Evolutionary conservation across 2,329 filamentous ascomycete species (phyloP).

Genomic region (Pseudogymnoascus sp.): DNA sequence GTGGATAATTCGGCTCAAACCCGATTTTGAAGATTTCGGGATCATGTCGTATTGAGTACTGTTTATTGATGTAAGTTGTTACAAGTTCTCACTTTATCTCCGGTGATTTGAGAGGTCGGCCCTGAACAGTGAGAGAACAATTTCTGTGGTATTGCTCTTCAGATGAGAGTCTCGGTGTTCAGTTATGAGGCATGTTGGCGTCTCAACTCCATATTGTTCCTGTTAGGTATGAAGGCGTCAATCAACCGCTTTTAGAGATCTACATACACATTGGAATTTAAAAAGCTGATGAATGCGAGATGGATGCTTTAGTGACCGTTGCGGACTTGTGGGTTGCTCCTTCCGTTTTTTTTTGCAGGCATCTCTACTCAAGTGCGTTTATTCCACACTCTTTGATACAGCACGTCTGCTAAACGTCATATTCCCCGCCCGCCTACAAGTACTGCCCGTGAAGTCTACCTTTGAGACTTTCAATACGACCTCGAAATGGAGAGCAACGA

Average conservation of each 20-base stretch:
- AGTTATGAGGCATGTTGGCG: neutral
- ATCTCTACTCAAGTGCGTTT: neutral
- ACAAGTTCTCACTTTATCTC: neutral
- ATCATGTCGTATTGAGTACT: neutral
- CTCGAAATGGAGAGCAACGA: neutral
- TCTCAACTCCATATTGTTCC: neutral
- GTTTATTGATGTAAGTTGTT: neutral
- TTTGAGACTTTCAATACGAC: no score
- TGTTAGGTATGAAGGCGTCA: neutral
- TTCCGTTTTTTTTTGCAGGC: neutral
- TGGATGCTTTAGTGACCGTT: neutral
- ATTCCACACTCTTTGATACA: neutral
- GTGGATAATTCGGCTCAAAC: neutral
- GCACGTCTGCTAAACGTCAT: neutral
- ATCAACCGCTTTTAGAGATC: neutral
- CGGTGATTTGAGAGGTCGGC: neutral
- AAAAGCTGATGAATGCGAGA: neutral
- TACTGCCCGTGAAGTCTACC: no score
- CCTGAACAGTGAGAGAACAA: neutral
- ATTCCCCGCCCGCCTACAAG: no score
- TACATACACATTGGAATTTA: neutral
- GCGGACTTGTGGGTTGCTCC: neutral
- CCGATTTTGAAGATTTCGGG: neutral
- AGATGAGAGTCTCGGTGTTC: neutral
- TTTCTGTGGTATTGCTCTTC: neutral